These are phyloP conservation scores for Coemansia sp. DNA, from an alignment of 192 early-diverging fungal genomes.

Conservation along the genomic window DNA sequence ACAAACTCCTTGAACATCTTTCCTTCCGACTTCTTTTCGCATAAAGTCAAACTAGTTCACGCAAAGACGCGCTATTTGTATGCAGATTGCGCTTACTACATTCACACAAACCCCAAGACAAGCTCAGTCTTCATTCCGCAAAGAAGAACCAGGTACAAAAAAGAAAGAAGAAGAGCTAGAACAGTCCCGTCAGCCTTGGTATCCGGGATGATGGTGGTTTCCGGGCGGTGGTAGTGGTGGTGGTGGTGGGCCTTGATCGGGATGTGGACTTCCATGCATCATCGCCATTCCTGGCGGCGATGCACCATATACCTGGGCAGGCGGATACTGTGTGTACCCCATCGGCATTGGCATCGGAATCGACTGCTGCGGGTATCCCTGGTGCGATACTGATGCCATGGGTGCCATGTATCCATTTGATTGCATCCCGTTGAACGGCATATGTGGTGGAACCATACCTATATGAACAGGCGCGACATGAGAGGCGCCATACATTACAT, in stretches of 20 bases:
- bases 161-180: not conserved
- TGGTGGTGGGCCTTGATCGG: constrained; percentile 18
- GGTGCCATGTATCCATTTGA: constrained; percentile 42
- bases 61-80: no score
- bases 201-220: constrained; percentile 16
- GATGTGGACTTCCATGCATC: constrained; percentile 41
- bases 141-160: no score
- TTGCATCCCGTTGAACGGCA: constrained; percentile 46
- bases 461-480: constrained; percentile 38
- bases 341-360: constrained; percentile 36
- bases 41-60: no score
- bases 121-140: no score
- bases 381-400: constrained; percentile 21
- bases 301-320: constrained; percentile 26
- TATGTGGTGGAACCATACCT: constrained; percentile 51
- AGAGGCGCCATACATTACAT: constrained; percentile 34
- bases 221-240: constrained; percentile 2
- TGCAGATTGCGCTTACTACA: no score
- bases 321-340: constrained; percentile 49
- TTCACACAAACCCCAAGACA: no score
- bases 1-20: not conserved
- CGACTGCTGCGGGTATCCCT: constrained; percentile 46
- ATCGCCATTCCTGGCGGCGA: constrained; percentile 48
- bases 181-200: not conserved
- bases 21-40: no score